Evolutionary conservation across 805 yeast genomes (phyloP).

Genomic region (Lipomyces chichibuensis): DNA sequence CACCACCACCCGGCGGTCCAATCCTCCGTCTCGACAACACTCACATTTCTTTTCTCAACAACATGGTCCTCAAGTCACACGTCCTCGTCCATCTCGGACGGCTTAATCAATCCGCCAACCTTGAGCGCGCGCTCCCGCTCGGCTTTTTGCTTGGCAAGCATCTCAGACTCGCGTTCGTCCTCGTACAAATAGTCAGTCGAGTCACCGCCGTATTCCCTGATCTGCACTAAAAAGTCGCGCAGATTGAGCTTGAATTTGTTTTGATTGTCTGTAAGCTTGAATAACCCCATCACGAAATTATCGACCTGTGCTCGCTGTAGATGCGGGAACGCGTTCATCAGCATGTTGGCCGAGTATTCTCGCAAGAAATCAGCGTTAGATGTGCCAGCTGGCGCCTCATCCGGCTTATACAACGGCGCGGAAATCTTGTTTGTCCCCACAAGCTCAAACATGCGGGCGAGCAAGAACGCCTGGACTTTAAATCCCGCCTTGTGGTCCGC

Average conservation of each 20-base stretch:
- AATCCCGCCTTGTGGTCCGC: conserved; percentile 98
- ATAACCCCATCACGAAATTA: conserved; percentile 76
- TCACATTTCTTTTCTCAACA: conserved; percentile 2
- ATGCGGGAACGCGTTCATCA: conserved; percentile 89
- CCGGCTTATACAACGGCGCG: conserved; percentile 77
- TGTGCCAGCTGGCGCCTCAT: conserved; percentile 83
- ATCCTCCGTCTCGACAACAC: conserved; percentile 1
- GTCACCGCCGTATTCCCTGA: conserved; percentile 94
- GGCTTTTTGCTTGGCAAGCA: conserved; percentile 64
- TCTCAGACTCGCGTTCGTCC: conserved; percentile 84
- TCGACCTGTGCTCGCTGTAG: conserved; percentile 79
- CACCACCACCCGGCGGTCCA: conserved; percentile 21
- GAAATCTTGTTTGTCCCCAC: conserved; percentile 75
- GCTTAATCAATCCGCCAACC: conserved; percentile 93
- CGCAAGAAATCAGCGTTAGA: conserved; percentile 76
- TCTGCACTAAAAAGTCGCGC: conserved; percentile 95
- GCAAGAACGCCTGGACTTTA: conserved; percentile 78
- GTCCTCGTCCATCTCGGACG: conserved; percentile 68
- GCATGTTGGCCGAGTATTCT: conserved; percentile 78
- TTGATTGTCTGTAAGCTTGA: conserved; percentile 69
- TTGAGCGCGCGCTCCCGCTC: conserved; percentile 81
- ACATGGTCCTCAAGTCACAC: conserved; percentile 11
- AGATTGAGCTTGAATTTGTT: conserved; percentile 77
- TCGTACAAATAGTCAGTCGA: conserved; percentile 92
- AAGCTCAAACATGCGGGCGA: conserved; percentile 79